phyloP scores from a whole-genome alignment of 2,329 filamentous ascomycete species.

The Colletotrichum aenigma region DNA sequence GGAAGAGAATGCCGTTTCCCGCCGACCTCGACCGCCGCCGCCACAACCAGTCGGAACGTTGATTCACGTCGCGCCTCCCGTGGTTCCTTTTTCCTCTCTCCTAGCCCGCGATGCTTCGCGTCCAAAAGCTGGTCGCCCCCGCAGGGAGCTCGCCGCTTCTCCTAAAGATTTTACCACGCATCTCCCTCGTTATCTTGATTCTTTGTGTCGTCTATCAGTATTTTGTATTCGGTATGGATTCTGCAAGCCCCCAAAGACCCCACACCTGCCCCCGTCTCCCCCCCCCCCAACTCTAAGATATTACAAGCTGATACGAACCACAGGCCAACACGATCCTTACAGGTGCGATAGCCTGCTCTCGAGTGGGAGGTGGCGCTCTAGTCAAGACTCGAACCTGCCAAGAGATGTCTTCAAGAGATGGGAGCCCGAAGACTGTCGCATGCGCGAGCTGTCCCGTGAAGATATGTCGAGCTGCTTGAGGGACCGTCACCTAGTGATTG shows the following conservation, averaged over 20 bases:
- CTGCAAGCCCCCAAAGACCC: not conserved
- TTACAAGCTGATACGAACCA: not conserved
- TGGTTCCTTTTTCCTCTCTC: not conserved
- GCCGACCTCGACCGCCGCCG: not conserved
- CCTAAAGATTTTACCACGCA: not conserved
- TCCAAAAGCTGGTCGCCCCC: constrained; percentile 7
- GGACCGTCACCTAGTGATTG: constrained; percentile 58
- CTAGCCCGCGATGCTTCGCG: constrained; percentile 2
- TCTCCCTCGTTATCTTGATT: constrained; percentile 12
- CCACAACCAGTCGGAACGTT: not conserved
- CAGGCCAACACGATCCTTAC: constrained; percentile 46
- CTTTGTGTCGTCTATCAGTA: constrained; percentile 17
- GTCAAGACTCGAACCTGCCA: constrained; percentile 29
- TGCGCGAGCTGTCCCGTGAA: constrained; percentile 57
- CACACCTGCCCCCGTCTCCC: not conserved
- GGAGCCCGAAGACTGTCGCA: constrained; percentile 64
- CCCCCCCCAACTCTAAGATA: not conserved
- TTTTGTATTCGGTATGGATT: not conserved
- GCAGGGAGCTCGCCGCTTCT: constrained; percentile 7
- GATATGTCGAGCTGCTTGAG: constrained; percentile 59
- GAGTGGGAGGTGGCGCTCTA: constrained; percentile 53
- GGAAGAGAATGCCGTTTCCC: constrained; percentile 13
- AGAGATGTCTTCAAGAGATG: constrained; percentile 47
- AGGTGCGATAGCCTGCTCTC: constrained; percentile 57
- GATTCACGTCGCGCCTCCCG: not conserved